These are phyloP conservation scores for Orbilia oligospora DNA, from an alignment of 2,329 filamentous ascomycete genomes.

Conservation along the genomic window DNA sequence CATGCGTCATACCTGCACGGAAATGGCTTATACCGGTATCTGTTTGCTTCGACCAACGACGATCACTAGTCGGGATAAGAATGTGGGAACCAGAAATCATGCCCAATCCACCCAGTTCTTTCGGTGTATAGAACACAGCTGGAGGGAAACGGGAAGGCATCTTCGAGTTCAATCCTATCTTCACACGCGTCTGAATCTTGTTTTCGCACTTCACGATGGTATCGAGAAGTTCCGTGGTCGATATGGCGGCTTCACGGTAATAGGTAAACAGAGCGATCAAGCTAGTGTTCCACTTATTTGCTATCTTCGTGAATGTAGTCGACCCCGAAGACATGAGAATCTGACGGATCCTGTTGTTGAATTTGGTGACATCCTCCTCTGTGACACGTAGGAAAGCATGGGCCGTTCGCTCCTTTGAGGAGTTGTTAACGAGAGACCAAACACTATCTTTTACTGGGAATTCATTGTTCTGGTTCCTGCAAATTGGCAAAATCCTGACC, in stretches of 20 bases:
- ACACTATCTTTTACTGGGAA: constrained; percentile 98
- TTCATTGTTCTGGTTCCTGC: constrained; percentile 93
- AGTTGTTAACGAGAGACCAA: constrained; percentile 96
- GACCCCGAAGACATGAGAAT: constrained; percentile 99
- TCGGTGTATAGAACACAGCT: constrained; percentile 98
- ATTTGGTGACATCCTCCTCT: constrained; percentile 97
- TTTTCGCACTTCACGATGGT: constrained; percentile 99
- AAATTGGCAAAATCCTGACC: constrained; percentile 95
- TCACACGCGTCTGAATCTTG: constrained; percentile 98
- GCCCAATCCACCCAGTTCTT: constrained; percentile 94
- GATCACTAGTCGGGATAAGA: constrained; percentile 95
- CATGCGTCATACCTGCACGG: constrained; percentile 96
- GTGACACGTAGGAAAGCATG: constrained; percentile 98
- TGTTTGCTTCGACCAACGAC: constrained; percentile 98
- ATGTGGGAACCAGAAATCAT: constrained; percentile 99
- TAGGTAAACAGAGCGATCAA: constrained; percentile 98
- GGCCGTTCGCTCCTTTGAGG: constrained; percentile 95
- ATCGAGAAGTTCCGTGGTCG: constrained; percentile 91
- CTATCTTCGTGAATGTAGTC: constrained; percentile 99
- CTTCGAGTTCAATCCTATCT: constrained; percentile 98
- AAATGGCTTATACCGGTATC: constrained; percentile 98
- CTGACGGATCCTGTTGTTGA: constrained; percentile 98
- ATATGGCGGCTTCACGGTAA: constrained; percentile 96
- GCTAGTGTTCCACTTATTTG: constrained; percentile 99
- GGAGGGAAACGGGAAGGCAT: constrained; percentile 99